Conservation (phyloP, 257 asterid genomes). For the Pogostemon cablin region DNA sequence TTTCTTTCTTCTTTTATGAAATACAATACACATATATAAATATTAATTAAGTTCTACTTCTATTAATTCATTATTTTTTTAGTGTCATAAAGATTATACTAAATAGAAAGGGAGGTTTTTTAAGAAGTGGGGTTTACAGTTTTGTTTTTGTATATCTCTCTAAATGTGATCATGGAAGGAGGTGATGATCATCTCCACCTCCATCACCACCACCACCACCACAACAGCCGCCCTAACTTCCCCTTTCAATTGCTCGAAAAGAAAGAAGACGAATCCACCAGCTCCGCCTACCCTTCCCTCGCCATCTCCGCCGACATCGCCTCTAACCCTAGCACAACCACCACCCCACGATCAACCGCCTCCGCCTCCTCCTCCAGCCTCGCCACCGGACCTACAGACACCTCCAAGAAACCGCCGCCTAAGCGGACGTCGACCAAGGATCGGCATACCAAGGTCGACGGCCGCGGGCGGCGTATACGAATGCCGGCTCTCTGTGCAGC, state of each 20-base stretch:
- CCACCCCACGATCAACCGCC: constrained; percentile 37
- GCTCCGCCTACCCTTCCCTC: constrained; percentile 45
- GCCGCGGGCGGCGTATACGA: constrained; percentile 92
- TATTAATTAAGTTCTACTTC: constrained; percentile 32
- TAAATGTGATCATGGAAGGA: constrained; percentile 86
- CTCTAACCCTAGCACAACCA: constrained; percentile 43
- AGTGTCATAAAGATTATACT: no score
- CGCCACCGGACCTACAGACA: constrained; percentile 43
- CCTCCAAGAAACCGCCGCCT: constrained; percentile 69
- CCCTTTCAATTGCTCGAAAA: constrained; percentile 90
- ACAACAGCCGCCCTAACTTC: constrained; percentile 56
- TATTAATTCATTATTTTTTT: not conserved
- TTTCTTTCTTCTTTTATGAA: constrained; percentile 2
- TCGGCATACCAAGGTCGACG: constrained; percentile 92
- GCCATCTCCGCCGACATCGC: constrained; percentile 39
- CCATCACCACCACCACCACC: constrained; percentile 56
- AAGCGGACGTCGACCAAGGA: constrained; percentile 87
- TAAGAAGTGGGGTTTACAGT: constrained; percentile 36
- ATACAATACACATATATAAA: constrained; percentile 33
- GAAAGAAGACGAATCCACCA: constrained; percentile 57
- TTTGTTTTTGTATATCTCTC: constrained; percentile 19
- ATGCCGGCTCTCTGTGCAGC: constrained; percentile 98
- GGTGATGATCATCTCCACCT: constrained; percentile 76
- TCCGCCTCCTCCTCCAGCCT: constrained; percentile 39
- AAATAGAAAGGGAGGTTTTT: constrained; percentile 14